Conservation (phyloP, 768 basidiomycete species). For the Tricholoma furcatifolium region DNA sequence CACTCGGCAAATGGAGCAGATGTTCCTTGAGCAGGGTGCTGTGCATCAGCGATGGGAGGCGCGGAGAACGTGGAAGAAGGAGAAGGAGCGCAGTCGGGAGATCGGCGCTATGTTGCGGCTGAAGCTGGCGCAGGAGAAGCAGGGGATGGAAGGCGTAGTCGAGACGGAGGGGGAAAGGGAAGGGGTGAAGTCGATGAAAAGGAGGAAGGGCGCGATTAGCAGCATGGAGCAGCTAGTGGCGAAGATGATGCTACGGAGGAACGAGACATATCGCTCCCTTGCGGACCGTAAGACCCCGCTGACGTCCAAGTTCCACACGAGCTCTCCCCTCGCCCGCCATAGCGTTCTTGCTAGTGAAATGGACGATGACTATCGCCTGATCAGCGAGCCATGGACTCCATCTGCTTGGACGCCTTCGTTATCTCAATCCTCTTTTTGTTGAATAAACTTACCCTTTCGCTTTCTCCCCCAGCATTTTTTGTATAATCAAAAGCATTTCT, state of each 20-base stretch:
- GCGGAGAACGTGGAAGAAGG: conserved; percentile 43
- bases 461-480: background rate
- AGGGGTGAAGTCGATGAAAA: background rate
- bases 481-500: background rate
- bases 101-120: conserved; percentile 53
- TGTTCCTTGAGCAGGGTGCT: conserved; percentile 32
- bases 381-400: background rate
- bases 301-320: conserved; percentile 5
- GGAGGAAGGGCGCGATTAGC: conserved; percentile 14
- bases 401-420: conserved; percentile 5
- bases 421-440: background rate
- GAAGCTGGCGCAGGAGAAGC: conserved; percentile 36
- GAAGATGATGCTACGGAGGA: conserved; percentile 36
- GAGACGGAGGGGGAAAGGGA: conserved; percentile 1
- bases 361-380: background rate
- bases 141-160: background rate
- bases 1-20: conserved; percentile 18
- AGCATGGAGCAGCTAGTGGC: conserved; percentile 39
- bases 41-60: conserved; percentile 39
- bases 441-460: background rate
- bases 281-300: conserved; percentile 16
- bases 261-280: conserved; percentile 18
- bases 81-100: conserved; percentile 57
- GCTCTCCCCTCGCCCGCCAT: conserved; percentile 9
- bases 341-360: background rate